Evolutionary conservation across 192 early-diverging fungal species (phyloP).

Genomic region (Backusella luteola): DNA sequence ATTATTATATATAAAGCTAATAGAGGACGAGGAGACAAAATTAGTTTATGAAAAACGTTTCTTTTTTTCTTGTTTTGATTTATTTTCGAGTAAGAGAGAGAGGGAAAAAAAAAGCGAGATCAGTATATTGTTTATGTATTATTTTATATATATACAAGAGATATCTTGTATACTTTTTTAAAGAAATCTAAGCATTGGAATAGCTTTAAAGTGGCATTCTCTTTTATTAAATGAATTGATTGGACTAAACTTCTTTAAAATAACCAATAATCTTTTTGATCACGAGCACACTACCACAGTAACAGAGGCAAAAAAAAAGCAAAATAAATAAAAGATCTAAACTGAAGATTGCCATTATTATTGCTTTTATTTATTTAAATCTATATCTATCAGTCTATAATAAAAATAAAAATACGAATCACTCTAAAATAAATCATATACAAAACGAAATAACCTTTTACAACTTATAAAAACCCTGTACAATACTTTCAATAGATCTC

Average conservation of each 20-base stretch:
- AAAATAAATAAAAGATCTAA: not conserved
- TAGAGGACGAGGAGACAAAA: not conserved
- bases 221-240: conserved; percentile 1
- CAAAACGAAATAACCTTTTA: not conserved
- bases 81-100: not conserved
- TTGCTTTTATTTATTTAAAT: not conserved
- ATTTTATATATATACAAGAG: not conserved
- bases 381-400: not conserved
- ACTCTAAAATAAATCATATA: not conserved
- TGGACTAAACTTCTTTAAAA: not conserved
- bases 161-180: not conserved
- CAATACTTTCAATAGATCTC: conserved; percentile 45
- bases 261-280: conserved; percentile 5
- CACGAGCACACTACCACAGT: not conserved
- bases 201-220: not conserved
- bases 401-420: not conserved
- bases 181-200: not conserved
- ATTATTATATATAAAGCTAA: not conserved
- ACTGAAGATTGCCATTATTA: not conserved
- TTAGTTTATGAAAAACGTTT: not conserved
- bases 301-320: not conserved
- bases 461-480: not conserved
- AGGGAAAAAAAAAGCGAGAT: not conserved
- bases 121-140: not conserved
- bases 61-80: not conserved